Percentiles rank a stretch among this genome's conserved stretches.
Conservation (phyloP, 139 green algal genomes). For the Raphidocelis subcapitata region DNA sequence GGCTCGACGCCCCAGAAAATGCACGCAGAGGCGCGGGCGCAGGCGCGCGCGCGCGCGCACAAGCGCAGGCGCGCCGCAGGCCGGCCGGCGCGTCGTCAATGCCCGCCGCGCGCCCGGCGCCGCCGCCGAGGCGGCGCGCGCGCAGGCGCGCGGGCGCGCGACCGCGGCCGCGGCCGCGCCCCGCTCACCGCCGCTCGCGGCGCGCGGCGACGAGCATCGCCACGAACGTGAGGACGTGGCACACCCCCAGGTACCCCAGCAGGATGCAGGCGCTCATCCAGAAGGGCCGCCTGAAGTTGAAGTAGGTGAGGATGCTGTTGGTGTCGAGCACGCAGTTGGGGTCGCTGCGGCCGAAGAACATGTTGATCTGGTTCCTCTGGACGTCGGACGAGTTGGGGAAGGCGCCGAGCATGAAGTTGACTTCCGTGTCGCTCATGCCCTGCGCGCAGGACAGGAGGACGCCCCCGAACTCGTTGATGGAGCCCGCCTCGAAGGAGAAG, state of each 20-base stretch:
- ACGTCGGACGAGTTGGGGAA: neutral
- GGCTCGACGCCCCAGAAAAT: too few relatives aligned
- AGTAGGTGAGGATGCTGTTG: constrained; percentile 2
- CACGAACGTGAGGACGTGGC: constrained; percentile 1
- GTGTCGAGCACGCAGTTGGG: constrained; percentile 4
- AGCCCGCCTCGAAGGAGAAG: constrained; percentile 23
- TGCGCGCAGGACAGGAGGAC: constrained; percentile 8
- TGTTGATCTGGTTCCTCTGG: neutral
- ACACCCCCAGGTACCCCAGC: neutral
- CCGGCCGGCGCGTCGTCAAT: too few relatives aligned
- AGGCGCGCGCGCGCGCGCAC: too few relatives aligned
- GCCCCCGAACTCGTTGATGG: constrained; percentile 17
- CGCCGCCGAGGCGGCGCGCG: too few relatives aligned
- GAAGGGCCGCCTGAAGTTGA: constrained; percentile 2
- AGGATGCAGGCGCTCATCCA: neutral
- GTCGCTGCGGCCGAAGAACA: neutral
- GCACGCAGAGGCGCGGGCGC: too few relatives aligned
- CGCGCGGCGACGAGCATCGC: constrained; percentile 3
- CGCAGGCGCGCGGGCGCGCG: too few relatives aligned
- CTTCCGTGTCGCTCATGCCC: neutral
- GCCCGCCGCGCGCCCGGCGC: too few relatives aligned
- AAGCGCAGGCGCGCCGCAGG: too few relatives aligned
- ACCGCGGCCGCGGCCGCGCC: too few relatives aligned
- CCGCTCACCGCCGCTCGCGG: neutral
- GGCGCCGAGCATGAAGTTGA: neutral